Percentiles rank a stretch among this genome's conserved stretches.
These are phyloP conservation scores for Kwoniella europaea DNA, from an alignment of 768 basidiomycete genomes.

Conservation along the genomic window DNA sequence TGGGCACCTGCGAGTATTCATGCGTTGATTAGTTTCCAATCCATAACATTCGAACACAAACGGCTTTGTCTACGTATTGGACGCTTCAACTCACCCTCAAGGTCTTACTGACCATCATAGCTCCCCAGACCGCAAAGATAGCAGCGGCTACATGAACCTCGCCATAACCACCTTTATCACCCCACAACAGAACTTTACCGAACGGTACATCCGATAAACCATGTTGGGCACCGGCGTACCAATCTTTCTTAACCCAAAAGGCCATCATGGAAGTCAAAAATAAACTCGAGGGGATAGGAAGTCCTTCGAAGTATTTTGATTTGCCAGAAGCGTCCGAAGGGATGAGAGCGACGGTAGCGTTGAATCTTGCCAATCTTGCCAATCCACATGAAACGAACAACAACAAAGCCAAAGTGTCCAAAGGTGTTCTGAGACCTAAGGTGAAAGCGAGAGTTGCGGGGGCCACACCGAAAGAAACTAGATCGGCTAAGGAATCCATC, in stretches of 20 bases:
- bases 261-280: constrained; percentile 76
- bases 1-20: not conserved
- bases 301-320: constrained; percentile 92
- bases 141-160: constrained; percentile 81
- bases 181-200: constrained; percentile 58
- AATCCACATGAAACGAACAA: constrained; percentile 95
- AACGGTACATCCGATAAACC: constrained; percentile 66
- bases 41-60: not conserved
- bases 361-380: constrained; percentile 95
- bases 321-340: constrained; percentile 88
- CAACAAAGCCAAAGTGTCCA: constrained; percentile 84
- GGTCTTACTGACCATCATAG: constrained; percentile 98
- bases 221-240: constrained; percentile 69
- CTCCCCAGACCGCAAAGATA: constrained; percentile 84
- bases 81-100: constrained; percentile 66
- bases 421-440: constrained; percentile 85
- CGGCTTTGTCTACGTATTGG: too few relatives aligned
- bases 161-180: constrained; percentile 47
- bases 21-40: not conserved
- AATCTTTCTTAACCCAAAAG: constrained; percentile 81
- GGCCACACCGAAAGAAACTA: constrained; percentile 97
- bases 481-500: constrained; percentile 92
- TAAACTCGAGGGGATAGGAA: constrained; percentile 92
- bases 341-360: constrained; percentile 92
- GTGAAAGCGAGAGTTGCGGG: constrained; percentile 91